A percentile compares a stretch with the other conserved stretches of the same genome.
Conservation (phyloP, 2,329 filamentous ascomycete genomes). For the Graphilbum fragrans region DNA sequence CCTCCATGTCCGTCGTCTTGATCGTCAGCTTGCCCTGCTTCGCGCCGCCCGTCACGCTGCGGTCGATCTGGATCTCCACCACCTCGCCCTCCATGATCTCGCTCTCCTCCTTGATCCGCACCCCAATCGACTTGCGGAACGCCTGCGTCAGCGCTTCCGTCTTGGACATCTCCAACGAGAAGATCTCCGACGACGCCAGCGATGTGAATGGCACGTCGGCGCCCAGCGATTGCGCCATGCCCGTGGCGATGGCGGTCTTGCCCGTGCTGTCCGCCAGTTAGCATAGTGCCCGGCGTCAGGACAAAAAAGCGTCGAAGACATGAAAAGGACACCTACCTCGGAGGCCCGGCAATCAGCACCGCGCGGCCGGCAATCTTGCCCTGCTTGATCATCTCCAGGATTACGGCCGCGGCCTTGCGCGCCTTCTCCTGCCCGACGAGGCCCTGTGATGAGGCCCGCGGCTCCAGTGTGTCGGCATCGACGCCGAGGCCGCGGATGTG, state of each 20-base stretch:
- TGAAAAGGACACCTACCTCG: constrained; percentile 41
- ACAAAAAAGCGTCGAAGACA: neutral
- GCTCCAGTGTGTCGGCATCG: constrained; percentile 81
- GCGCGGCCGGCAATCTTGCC: constrained; percentile 96
- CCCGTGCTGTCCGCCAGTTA: too few species aligned
- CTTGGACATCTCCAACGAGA: constrained; percentile 98
- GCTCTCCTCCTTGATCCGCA: constrained; percentile 96
- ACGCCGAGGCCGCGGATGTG: constrained; percentile 95
- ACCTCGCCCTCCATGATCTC: constrained; percentile 99
- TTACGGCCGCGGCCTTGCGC: constrained; percentile 88
- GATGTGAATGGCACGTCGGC: constrained; percentile 93
- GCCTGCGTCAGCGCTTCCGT: constrained; percentile 96
- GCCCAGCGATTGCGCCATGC: constrained; percentile 92
- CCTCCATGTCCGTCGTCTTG: constrained; percentile 99
- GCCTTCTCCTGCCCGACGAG: constrained; percentile 95
- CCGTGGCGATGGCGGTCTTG: constrained; percentile 98
- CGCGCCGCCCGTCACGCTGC: constrained; percentile 88
- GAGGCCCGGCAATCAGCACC: constrained; percentile 87
- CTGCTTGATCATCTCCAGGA: constrained; percentile 97
- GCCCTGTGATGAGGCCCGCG: constrained; percentile 74
- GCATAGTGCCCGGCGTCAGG: neutral
- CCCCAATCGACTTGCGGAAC: constrained; percentile 97
- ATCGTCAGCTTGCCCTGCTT: constrained; percentile 99
- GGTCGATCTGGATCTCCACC: constrained; percentile 95
- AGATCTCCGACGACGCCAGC: constrained; percentile 92